Conservation (phyloP, 2,329 filamentous ascomycete genomes). For the Aspergillus texensis region DNA sequence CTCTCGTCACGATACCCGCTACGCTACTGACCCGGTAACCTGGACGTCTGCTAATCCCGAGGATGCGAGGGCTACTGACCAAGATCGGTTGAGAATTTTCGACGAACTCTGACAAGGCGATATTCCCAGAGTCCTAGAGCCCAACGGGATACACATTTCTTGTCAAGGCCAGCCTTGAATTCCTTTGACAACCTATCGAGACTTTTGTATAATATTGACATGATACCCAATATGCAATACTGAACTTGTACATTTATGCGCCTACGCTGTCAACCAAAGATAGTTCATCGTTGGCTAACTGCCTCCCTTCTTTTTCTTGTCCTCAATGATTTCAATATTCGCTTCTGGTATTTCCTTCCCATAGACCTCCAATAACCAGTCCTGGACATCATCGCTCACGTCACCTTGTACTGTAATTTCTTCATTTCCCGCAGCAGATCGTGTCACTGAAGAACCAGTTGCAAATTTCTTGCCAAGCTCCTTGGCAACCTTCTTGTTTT, state of each 20-base stretch:
- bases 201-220: constrained; percentile 22
- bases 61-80: constrained; percentile 16
- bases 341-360: constrained; percentile 83
- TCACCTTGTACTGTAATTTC: constrained; percentile 98
- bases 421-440: constrained; percentile 80
- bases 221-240: constrained; percentile 25
- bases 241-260: constrained; percentile 9
- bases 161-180: constrained; percentile 13
- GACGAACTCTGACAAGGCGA: constrained; percentile 31
- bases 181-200: constrained; percentile 16
- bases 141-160: neutral
- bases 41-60: constrained; percentile 1
- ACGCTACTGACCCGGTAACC: constrained; percentile 7
- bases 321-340: constrained; percentile 92
- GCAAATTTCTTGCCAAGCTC: constrained; percentile 99
- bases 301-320: constrained; percentile 85
- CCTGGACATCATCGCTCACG: constrained; percentile 89
- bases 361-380: constrained; percentile 88
- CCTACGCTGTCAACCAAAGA: neutral
- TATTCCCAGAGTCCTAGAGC: neutral
- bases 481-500: constrained; percentile 94
- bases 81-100: constrained; percentile 31
- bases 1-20: constrained; percentile 20
- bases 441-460: constrained; percentile 89
- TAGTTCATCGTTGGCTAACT: constrained; percentile 19